These are phyloP conservation scores for Kwoniella bestiolae DNA, from an alignment of 768 basidiomycete genomes.

Conservation along the genomic window DNA sequence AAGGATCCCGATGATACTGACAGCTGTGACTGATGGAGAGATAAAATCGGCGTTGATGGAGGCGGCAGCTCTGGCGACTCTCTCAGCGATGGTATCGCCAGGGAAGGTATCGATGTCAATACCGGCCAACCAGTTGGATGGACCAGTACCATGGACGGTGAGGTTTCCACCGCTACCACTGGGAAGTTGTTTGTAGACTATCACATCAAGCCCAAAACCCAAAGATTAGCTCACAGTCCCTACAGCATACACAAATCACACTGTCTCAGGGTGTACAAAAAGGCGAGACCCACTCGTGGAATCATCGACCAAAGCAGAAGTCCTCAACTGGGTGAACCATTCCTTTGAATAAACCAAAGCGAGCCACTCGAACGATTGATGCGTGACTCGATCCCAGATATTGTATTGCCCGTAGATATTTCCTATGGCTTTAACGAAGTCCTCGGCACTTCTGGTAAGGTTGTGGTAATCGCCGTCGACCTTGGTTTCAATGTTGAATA, in stretches of 20 bases:
- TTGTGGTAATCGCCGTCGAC: constrained; percentile 44
- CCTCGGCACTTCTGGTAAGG: constrained; percentile 44
- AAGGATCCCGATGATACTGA: neutral
- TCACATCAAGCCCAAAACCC: constrained; percentile 9
- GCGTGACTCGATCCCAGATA: constrained; percentile 55
- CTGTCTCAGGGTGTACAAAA: neutral
- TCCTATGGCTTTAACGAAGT: constrained; percentile 45
- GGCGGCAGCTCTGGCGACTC: constrained; percentile 71
- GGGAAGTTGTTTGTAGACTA: constrained; percentile 43
- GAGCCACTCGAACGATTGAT: constrained; percentile 67
- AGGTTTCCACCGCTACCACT: constrained; percentile 36
- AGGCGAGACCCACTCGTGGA: constrained; percentile 59
- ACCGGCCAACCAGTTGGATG: constrained; percentile 73
- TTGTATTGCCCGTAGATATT: constrained; percentile 14
- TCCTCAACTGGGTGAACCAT: constrained; percentile 65
- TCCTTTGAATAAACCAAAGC: constrained; percentile 65
- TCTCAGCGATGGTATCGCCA: constrained; percentile 65
- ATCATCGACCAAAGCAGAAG: constrained; percentile 70
- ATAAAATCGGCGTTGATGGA: constrained; percentile 69
- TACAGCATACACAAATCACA: constrained; percentile 53
- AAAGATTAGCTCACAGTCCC: too few relatives aligned
- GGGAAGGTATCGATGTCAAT: constrained; percentile 68
- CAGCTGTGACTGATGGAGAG: constrained; percentile 65
- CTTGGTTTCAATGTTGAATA: constrained; percentile 72
- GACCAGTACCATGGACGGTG: constrained; percentile 57